Base-by-base conservation (phyloP, 1,139 yeast genomes). In the Taiozyma sp. region DNA sequence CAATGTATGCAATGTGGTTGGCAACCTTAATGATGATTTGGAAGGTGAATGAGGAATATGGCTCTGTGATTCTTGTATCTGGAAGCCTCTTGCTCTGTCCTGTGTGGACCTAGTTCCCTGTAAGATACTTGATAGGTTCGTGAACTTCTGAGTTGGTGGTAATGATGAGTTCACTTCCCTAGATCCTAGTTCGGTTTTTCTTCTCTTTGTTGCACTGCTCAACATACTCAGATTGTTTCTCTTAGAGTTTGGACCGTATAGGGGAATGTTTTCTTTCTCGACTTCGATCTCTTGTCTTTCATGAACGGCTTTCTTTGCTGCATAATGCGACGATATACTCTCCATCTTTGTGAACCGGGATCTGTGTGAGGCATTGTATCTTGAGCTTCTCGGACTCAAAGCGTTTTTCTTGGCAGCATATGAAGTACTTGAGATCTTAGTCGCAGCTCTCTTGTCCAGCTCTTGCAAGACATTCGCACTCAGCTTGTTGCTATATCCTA, bases 381-480 rank as follows among this genome's bases (percentile, higher is more conserved):
- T 48, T 23, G 58, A 47, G 45, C 52, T 49, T 47, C 58, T 48
- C 43, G 61, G 60, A 46, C 61, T 56, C 30, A 55, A 46, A 4
- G 45, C 48, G 16, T 56, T 44, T 42, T 48, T 51, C 24, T 32
- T 52, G 1, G 42, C 41, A 5, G 46, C 29, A 19, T 38, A 23
- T 24, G 16, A 36, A 22, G 46, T 22, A 9, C 42, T 34, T 22
- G 51, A 46, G 2, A 54, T 29, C 39, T 59, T 57, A 2, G 59
- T 45, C 7, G 58, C 60, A 6, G 71, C 70, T 45, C 71, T 56
- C 36, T 61, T 55, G 46, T 67, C 69, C 43, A 69, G 51, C 52
- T 69, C 72, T 29, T 58, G 53, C 4, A 68, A 54, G 1, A 68
- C 70, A 28, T 65, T 66, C 19, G 55, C 59, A 16, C 70, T 70